These are phyloP conservation scores for Tardiomyces depauwii DNA, from an alignment of 1,139 yeast genomes.

Conservation along the genomic window DNA sequence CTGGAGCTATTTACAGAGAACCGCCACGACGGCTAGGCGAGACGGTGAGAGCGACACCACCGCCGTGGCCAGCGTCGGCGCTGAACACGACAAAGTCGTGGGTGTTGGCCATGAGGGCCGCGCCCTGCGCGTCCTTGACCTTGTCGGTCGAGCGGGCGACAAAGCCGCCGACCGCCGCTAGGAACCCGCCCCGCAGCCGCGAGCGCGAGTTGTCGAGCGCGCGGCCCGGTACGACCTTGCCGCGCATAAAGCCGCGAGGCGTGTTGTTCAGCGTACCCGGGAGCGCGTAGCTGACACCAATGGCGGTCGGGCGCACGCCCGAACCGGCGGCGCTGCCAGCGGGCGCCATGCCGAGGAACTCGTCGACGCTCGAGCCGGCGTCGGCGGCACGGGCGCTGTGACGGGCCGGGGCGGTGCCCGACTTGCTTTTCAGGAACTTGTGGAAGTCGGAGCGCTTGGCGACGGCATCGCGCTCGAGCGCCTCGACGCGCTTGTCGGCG, in stretches of 20 bases:
- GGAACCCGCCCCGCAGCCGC: slow-evolving; percentile 24
- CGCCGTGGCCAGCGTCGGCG: background rate
- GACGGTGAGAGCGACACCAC: background rate
- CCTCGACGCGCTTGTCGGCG: background rate
- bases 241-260: slow-evolving; percentile 60
- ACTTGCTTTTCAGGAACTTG: background rate
- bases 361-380: slow-evolving; percentile 3
- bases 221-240: slow-evolving; percentile 62
- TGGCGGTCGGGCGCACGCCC: slow-evolving; percentile 10
- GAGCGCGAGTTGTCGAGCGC: slow-evolving; percentile 27
- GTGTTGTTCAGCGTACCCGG: slow-evolving; percentile 63
- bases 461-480: background rate
- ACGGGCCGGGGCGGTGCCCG: background rate
- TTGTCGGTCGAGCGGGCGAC: slow-evolving; percentile 18
- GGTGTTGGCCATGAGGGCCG: background rate
- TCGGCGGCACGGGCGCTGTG: background rate
- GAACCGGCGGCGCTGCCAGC: slow-evolving; percentile 9
- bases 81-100: background rate
- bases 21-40: too few relatives aligned
- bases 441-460: background rate
- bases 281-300: slow-evolving; percentile 38
- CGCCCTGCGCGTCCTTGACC: background rate
- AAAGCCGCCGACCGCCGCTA: slow-evolving; percentile 72
- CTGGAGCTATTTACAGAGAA: too few relatives aligned
- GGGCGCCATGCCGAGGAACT: slow-evolving; percentile 8